Evolutionary conservation across 2,329 filamentous ascomycete species (phyloP), one percentile per base, ranked within the genome.

Genomic region (Cytospora chrysosperma): DNA sequence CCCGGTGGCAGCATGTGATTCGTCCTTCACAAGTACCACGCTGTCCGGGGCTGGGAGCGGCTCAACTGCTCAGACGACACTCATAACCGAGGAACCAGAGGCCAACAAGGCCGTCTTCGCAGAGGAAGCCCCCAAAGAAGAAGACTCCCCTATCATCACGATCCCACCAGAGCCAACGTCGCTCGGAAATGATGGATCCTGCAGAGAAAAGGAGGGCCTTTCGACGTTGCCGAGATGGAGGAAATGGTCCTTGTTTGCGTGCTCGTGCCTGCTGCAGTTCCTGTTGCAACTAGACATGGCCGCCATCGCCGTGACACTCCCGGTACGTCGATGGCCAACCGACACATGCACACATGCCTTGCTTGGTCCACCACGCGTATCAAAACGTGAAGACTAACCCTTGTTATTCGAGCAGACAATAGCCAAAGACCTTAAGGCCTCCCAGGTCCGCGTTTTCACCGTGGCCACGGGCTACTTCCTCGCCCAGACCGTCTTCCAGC

Each of bases 401-500:
- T 10, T 27, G n/a, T 13, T 27, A 19, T 17, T 21, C 40, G 8
- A 24, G 8, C 53, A 70, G 69, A 65, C 34, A 6, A 69, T 70
- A 55, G 67, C 69, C 21, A 56, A 55, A 15, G 67, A 67, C 12
- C 61, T 67, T 49, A 43, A 68, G 0, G 66, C 67, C 7, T 59
- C 62, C 43, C 64, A 67, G 24, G 61, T 63, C 9, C 63, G 65
- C 55, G 65, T 68, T 24, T 70, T 69, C 58, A 65, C 65, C 54
- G 61, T 70, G 50, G 65, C 67, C 5, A 69, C 67, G 4, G 67
- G 67, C 27, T 70, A 68, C 57, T 65, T 66, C 9, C 61, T 70
- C 7, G 67, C 62, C 5, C 68, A 69, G 43, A 69, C 68, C 21
- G 66, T 70, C 32, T 70, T 69, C 62, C 69, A 70, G 47, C 69